Evolutionary conservation across 495 filamentous ascomycete genomes (phyloP).

Genomic region (Lasiosphaeriaceae sp.): DNA sequence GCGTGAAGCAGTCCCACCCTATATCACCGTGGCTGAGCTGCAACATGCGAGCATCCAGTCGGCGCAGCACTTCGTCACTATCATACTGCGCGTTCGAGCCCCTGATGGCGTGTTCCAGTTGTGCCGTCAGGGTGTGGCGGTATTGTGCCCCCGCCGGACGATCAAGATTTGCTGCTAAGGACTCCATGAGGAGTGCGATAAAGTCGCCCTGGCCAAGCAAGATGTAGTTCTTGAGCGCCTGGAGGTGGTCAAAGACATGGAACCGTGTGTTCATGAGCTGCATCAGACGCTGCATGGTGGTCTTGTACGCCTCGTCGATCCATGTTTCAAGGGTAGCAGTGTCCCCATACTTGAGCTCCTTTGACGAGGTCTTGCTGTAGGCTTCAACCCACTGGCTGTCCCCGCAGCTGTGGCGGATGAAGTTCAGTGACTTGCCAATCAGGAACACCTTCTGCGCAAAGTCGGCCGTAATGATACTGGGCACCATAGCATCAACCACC

Average conservation of each 20-base stretch:
- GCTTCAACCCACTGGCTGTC: conserved; percentile 94
- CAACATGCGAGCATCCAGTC: conserved; percentile 93
- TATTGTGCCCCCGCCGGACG: conserved; percentile 94
- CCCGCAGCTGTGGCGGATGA: conserved; percentile 90
- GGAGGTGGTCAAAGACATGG: conserved; percentile 86
- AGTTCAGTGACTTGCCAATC: conserved; percentile 97
- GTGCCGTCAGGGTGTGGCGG: conserved; percentile 90
- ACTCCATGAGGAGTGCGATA: conserved; percentile 96
- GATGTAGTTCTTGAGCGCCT: conserved; percentile 90
- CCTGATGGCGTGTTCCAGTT: conserved; percentile 95
- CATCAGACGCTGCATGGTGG: conserved; percentile 94
- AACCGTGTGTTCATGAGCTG: conserved; percentile 91
- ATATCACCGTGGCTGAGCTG: conserved; percentile 95
- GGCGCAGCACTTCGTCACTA: conserved; percentile 82
- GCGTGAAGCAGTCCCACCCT: conserved; percentile 98
- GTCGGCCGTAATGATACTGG: conserved; percentile 83
- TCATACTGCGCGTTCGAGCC: conserved; percentile 97
- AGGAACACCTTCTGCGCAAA: conserved; percentile 95
- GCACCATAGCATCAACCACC: conserved; percentile 78
- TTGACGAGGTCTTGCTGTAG: conserved; percentile 91
- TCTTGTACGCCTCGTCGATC: conserved; percentile 96
- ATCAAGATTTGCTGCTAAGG: conserved; percentile 84
- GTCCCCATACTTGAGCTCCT: conserved; percentile 90
- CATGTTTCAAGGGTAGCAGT: conserved; percentile 85
- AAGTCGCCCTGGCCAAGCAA: conserved; percentile 96